These are phyloP conservation scores for Erysimum pusillum DNA, from an alignment of 441 rosid species.

Conservation along the genomic window DNA sequence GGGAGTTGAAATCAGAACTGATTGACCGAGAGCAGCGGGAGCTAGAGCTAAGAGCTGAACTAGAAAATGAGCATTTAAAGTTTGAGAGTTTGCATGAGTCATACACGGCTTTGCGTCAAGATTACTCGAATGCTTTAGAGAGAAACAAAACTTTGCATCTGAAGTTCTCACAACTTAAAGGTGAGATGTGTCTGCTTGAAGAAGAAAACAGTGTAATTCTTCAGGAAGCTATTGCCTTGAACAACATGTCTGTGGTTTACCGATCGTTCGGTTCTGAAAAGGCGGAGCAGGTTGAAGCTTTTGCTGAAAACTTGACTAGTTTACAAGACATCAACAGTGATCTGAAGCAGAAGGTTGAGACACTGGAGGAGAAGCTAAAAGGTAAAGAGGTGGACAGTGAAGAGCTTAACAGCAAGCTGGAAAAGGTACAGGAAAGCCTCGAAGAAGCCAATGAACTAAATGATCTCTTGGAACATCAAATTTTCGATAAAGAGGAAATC, in stretches of 20 bases:
- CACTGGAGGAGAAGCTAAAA: slow-evolving; percentile 61
- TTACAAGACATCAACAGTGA: slow-evolving; percentile 52
- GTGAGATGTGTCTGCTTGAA: slow-evolving; percentile 60
- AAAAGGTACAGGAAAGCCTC: slow-evolving; percentile 67
- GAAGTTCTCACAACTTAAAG: slow-evolving; percentile 62
- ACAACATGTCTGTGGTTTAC: slow-evolving; percentile 61
- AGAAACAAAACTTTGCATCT: slow-evolving; percentile 60
- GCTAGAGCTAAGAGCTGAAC: slow-evolving; percentile 55
- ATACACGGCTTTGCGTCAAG: slow-evolving; percentile 61
- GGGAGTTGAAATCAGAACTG: slow-evolving; percentile 64
- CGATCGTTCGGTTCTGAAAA: slow-evolving; percentile 70
- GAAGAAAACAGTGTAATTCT: slow-evolving; percentile 66
- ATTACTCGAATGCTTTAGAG: slow-evolving; percentile 56
- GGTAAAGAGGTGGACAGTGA: slow-evolving; percentile 61
- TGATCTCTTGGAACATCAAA: slow-evolving; percentile 68
- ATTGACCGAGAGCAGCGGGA: slow-evolving; percentile 55
- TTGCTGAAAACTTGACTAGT: slow-evolving; percentile 56
- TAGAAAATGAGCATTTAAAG: slow-evolving; percentile 54
- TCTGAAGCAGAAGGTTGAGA: slow-evolving; percentile 60
- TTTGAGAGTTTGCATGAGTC: slow-evolving; percentile 62
- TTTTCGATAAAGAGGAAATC: slow-evolving; percentile 60
- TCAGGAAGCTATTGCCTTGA: slow-evolving; percentile 63
- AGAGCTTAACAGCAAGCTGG: slow-evolving; percentile 58
- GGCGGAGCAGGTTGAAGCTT: slow-evolving; percentile 59
- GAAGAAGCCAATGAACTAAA: slow-evolving; percentile 64